Evolutionary conservation across 495 filamentous ascomycete species (phyloP).

Genomic region (Darksidea phi): DNA sequence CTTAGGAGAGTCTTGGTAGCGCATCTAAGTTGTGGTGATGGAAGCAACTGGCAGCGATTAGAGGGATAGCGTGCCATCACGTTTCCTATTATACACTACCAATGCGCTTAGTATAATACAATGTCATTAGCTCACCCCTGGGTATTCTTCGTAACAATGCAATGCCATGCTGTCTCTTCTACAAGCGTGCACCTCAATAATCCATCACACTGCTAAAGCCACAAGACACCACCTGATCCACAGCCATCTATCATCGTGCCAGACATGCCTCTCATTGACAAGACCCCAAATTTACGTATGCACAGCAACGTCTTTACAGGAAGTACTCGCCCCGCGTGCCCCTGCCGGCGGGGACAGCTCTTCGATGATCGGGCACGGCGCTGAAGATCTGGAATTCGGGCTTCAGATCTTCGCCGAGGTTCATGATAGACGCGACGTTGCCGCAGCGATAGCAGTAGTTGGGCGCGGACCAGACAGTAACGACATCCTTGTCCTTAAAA

Average conservation of each 20-base stretch:
- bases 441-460: conserved; percentile 99
- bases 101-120: too few relatives aligned
- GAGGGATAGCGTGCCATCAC: background rate
- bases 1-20: too few relatives aligned
- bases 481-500: conserved; percentile 90
- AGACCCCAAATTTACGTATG: conserved; percentile 15
- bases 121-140: background rate
- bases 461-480: conserved; percentile 98
- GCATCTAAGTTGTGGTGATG: too few relatives aligned
- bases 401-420: conserved; percentile 76
- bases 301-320: conserved; percentile 54
- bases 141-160: conserved; percentile 13
- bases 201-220: background rate
- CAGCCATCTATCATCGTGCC: conserved; percentile 22
- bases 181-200: conserved; percentile 1
- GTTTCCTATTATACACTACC: conserved; percentile 1
- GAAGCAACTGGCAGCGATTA: too few relatives aligned
- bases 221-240: background rate
- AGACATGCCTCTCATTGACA: conserved; percentile 8
- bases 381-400: conserved; percentile 93
- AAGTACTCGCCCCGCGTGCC: conserved; percentile 91
- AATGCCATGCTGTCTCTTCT: conserved; percentile 8
- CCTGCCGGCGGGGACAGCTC: conserved; percentile 78
- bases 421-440: conserved; percentile 96
- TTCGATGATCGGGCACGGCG: conserved; percentile 87